Percentiles rank a stretch among this genome's conserved stretches.
Conservation (phyloP, 495 filamentous ascomycete species). For the Terfezia boudieri region DNA sequence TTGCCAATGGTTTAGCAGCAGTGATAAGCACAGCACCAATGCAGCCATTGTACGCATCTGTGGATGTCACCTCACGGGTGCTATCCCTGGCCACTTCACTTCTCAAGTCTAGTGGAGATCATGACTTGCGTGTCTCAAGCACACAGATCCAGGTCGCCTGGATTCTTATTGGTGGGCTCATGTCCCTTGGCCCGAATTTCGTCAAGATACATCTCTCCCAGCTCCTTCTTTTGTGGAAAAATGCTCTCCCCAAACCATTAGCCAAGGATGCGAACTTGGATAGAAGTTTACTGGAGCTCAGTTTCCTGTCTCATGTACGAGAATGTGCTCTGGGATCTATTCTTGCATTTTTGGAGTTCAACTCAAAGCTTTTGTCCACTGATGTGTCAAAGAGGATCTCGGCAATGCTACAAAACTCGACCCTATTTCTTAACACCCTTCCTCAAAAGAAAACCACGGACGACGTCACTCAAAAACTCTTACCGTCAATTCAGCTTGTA, state of each 20-base stretch:
- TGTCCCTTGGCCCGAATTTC: conserved; percentile 93
- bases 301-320: conserved; percentile 80
- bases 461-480: conserved; percentile 65
- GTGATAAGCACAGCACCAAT: conserved; percentile 71
- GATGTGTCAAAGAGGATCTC: conserved; percentile 89
- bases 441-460: conserved; percentile 71
- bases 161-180: conserved; percentile 88
- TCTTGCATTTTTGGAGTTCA: conserved; percentile 80
- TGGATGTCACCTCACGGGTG: conserved; percentile 82
- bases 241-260: conserved; percentile 82
- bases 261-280: conserved; percentile 70
- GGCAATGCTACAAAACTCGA: conserved; percentile 86
- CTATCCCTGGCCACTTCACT: conserved; percentile 77
- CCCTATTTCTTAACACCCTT: conserved; percentile 61
- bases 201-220: conserved; percentile 97
- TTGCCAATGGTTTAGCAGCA: conserved; percentile 80
- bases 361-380: conserved; percentile 70
- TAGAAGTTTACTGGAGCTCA: conserved; percentile 62
- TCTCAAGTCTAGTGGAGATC: conserved; percentile 78
- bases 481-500: conserved; percentile 67
- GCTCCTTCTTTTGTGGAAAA: conserved; percentile 91
- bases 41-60: conserved; percentile 80
- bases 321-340: conserved; percentile 89
- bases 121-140: conserved; percentile 72
- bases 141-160: conserved; percentile 96